Evolutionary conservation across 768 basidiomycete species (phyloP).

Genomic region (Auriscalpium vulgare): DNA sequence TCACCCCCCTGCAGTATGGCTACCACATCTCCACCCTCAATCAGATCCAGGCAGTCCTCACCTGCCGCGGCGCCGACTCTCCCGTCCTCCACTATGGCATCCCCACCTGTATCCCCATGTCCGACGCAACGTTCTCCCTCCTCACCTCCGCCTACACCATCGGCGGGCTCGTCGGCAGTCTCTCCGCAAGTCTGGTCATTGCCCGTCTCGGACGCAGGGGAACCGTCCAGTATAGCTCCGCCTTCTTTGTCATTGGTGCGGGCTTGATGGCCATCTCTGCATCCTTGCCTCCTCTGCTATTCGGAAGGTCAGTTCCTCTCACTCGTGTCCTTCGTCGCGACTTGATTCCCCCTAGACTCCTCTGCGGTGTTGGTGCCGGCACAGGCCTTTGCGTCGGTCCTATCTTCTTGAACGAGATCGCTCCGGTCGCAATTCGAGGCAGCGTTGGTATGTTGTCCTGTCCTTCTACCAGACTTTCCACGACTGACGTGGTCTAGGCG

Average conservation of each 20-base stretch:
- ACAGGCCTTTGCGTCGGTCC: conserved; percentile 75
- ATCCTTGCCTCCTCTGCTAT: conserved; percentile 43
- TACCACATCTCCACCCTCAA: conserved; percentile 91
- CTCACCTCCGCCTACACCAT: conserved; percentile 83
- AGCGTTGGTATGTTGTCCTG: conserved; percentile 48
- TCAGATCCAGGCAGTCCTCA: conserved; percentile 73
- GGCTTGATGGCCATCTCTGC: conserved; percentile 57
- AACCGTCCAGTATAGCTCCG: conserved; percentile 51
- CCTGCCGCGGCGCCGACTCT: conserved; percentile 42
- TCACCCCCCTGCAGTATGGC: conserved; percentile 50
- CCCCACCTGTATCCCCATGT: conserved; percentile 76
- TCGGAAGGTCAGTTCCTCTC: conserved; percentile 50
- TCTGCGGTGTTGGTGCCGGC: conserved; percentile 67
- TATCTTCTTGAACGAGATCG: conserved; percentile 78
- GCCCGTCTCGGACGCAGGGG: conserved; percentile 65
- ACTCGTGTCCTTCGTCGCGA: background rate
- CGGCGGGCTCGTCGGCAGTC: conserved; percentile 78
- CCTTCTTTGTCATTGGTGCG: conserved; percentile 50
- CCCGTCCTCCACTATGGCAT: conserved; percentile 29
- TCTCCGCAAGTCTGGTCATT: conserved; percentile 59
- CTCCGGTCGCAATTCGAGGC: conserved; percentile 68
- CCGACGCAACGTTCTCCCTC: conserved; percentile 65
- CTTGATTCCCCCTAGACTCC: conserved; percentile 32
- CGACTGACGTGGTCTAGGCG: conserved; percentile 34
- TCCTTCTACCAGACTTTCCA: background rate